Percentiles rank a stretch among this genome's conserved stretches.
Conservation (phyloP, 139 green algal species). For the Nannochloris sp. region DNA sequence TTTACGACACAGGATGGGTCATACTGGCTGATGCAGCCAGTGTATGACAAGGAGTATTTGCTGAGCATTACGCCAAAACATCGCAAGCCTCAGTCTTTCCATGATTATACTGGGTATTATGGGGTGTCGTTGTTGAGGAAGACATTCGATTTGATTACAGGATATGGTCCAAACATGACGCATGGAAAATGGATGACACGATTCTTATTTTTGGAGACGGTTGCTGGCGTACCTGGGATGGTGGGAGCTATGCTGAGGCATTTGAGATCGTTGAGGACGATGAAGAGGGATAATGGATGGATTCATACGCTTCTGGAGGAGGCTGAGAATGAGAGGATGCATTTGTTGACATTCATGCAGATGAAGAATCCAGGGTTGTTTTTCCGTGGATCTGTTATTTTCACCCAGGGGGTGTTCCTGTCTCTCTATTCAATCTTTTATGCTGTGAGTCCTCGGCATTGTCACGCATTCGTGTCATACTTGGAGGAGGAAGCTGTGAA, state of each 20-base stretch:
- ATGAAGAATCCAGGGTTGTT: constrained; percentile 57
- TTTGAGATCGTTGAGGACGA: constrained; percentile 66
- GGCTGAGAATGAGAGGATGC: constrained; percentile 92
- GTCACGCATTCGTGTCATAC: constrained; percentile 85
- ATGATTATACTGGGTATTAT: constrained; percentile 13
- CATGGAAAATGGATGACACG: constrained; percentile 65
- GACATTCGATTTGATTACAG: constrained; percentile 60
- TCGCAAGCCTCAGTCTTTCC: constrained; percentile 2
- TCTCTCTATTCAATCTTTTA: constrained; percentile 81
- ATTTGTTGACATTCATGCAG: constrained; percentile 91
- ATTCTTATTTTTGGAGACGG: constrained; percentile 87
- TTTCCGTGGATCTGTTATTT: constrained; percentile 73
- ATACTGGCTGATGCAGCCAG: constrained; percentile 38
- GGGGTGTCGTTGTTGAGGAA: constrained; percentile 31
- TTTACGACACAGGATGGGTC: neutral
- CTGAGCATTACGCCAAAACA: constrained; percentile 5
- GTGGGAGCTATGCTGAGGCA: constrained; percentile 83
- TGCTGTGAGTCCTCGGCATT: constrained; percentile 59
- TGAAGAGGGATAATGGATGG: constrained; percentile 69
- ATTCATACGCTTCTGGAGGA: constrained; percentile 95
- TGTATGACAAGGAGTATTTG: constrained; percentile 52
- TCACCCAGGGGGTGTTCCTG: constrained; percentile 76
- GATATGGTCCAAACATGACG: constrained; percentile 57
- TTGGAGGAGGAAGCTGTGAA: constrained; percentile 92
- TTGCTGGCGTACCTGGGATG: constrained; percentile 87